Conservation (phyloP, 768 basidiomycete species). For the Clitopilus hobsonii region DNA sequence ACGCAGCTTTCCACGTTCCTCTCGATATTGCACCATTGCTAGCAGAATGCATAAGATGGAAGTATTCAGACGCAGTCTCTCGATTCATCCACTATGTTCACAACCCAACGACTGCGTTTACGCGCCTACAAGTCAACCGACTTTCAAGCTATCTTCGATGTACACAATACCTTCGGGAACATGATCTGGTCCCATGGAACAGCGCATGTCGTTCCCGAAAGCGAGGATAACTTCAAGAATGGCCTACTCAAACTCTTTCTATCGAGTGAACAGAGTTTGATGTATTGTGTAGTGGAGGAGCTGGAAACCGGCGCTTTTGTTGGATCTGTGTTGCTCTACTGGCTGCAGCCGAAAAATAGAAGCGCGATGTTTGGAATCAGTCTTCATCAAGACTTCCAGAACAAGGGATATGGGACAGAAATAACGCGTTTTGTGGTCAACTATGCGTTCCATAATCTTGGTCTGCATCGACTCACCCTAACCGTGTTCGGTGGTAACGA, state of each 20-base stretch:
- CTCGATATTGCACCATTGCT: too few species aligned
- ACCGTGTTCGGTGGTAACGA: slow-evolving; percentile 2
- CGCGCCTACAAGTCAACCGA: background rate
- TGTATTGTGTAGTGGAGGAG: background rate
- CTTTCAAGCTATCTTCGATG: background rate
- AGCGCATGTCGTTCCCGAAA: background rate
- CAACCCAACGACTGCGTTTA: background rate
- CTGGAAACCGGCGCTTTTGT: background rate
- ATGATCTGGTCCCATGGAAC: background rate
- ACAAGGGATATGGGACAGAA: slow-evolving; percentile 16
- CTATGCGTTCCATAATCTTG: slow-evolving; percentile 3
- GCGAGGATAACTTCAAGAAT: background rate
- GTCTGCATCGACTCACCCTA: slow-evolving; percentile 1
- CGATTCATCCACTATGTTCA: background rate
- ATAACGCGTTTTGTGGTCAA: slow-evolving; percentile 2
- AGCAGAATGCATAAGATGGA: too few species aligned
- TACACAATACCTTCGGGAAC: background rate
- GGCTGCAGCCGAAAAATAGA: slow-evolving; percentile 16
- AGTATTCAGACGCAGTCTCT: too few species aligned
- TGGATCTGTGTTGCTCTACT: background rate
- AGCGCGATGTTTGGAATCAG: slow-evolving; percentile 19
- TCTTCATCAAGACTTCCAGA: slow-evolving; percentile 18
- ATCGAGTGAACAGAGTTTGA: too few species aligned
- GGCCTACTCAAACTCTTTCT: background rate
- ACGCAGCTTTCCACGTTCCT: too few species aligned